Percentiles rank a stretch among this genome's conserved stretches.
phyloP scores from a whole-genome alignment of 345 rosid species.

The Arabidopsis thaliana region DNA sequence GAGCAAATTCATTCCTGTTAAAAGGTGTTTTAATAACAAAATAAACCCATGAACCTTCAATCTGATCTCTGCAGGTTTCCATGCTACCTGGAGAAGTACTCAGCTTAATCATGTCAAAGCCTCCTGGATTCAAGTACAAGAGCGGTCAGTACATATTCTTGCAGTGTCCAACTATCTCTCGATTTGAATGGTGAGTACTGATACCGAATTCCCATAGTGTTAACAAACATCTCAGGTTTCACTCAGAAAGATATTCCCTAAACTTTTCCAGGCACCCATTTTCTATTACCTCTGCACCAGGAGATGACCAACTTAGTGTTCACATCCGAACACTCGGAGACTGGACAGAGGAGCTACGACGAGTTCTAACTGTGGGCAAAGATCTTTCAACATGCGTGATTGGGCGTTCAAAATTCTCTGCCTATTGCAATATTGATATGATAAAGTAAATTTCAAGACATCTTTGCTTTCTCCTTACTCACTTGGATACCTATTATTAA shows the following conservation, averaged over 20 bases:
- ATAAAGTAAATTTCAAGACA: constrained; percentile 53
- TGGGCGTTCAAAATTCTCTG: constrained; percentile 66
- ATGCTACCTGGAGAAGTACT: constrained; percentile 88
- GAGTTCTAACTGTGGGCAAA: constrained; percentile 61
- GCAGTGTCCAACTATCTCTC: constrained; percentile 79
- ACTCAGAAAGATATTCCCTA: constrained; percentile 14
- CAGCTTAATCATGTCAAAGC: constrained; percentile 85
- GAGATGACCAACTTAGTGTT: constrained; percentile 81
- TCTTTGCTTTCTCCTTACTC: constrained; percentile 25
- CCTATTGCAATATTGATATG: constrained; percentile 47
- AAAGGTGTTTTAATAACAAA: constrained; percentile 15
- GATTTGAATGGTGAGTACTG: constrained; percentile 77
- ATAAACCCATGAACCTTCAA: constrained; percentile 6
- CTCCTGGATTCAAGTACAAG: constrained; percentile 85
- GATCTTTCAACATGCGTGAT: constrained; percentile 58
- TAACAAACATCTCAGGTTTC: constrained; percentile 24
- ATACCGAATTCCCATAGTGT: neutral
- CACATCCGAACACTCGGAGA: constrained; percentile 92
- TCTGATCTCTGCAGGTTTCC: constrained; percentile 63
- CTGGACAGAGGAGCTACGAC: constrained; percentile 88
- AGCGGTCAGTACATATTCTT: constrained; percentile 97
- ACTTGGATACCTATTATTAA: constrained; percentile 17
- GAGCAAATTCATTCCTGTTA: neutral
- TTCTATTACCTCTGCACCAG: constrained; percentile 95
- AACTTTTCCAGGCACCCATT: constrained; percentile 81